Base-by-base conservation (phyloP, 257 asterid species). In the Jacaranda mimosifolia region DNA sequence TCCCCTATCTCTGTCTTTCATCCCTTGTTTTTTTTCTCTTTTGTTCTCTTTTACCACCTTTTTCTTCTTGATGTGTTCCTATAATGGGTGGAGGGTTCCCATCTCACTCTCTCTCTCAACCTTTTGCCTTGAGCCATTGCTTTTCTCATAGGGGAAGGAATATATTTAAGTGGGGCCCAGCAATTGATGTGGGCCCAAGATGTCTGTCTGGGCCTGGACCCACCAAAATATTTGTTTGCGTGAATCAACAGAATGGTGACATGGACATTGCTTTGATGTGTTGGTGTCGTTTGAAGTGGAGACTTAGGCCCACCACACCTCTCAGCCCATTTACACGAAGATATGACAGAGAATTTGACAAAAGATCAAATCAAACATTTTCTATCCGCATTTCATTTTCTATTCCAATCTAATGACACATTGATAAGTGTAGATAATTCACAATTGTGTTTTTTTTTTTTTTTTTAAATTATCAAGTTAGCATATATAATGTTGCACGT, bases 231-330 rank as follows among this genome's bases (percentile, higher is more conserved):
- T 73, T 75, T 71, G 78, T 78, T 88, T 87, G 91, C 86, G 89
- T 88, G 84, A 87, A 76, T 73, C 66, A 81, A 77, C 80, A 79
- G 86, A 83, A 75, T 75, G 80, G 58, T 85, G 92, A 89, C 75
- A 72, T 81, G 86, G 94, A 87, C 82, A 64, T 83, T 72, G 85
- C 82, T 85, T 85, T 87, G 81, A 82, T 91, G 93, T 91, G 90
- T 88, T 86, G 91, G 89, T 82, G 86, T 80, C 72, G 86, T 70
- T 74, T 80, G 79, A 26, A 90, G 96, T 92, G 94, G 91, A 78
- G 71, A 43, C 13, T 45, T 10, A 79, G 91, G 84, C 89, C 97
- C 93, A 84, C 97, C 90, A 79, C 84, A 76, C 19, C 65, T 38
- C 38, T 1, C 77, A 80, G 82, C 85, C 88, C 90, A 82, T 83